A percentile compares a stretch with the other conserved stretches of the same genome.
These are phyloP conservation scores for Talaromyces amestolkiae DNA, from an alignment of 2,329 filamentous ascomycete species.

Conservation along the genomic window DNA sequence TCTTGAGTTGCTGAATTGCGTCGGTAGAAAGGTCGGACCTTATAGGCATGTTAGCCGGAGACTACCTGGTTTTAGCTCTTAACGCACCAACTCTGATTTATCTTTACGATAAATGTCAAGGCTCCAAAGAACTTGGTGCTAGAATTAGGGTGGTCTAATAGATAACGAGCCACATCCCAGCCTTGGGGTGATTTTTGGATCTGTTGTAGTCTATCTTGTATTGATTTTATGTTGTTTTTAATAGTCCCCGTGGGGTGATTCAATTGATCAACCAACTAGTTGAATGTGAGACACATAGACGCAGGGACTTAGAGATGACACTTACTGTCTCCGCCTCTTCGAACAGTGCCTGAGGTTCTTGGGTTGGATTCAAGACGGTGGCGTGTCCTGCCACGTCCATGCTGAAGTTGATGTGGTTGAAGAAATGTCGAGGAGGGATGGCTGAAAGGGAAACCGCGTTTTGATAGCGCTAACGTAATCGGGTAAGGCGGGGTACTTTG, in stretches of 20 bases:
- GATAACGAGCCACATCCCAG: constrained; percentile 78
- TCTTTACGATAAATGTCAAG: constrained; percentile 87
- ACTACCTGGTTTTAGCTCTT: no score
- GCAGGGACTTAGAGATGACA: not conserved
- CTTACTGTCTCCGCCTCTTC: constrained; percentile 31
- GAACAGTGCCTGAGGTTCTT: constrained; percentile 29
- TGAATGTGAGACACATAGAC: constrained; percentile 10
- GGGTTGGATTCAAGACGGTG: constrained; percentile 25
- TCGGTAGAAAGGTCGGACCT: constrained; percentile 39
- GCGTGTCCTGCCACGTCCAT: constrained; percentile 30
- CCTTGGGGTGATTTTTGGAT: constrained; percentile 77
- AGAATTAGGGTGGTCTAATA: constrained; percentile 67
- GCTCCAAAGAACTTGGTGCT: constrained; percentile 90
- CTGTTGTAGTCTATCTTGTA: constrained; percentile 72
- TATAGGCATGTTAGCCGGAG: constrained; percentile 20
- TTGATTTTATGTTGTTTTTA: constrained; percentile 46
- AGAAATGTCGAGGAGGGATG: not conserved
- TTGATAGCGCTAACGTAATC: constrained; percentile 22
- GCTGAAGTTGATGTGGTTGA: constrained; percentile 6
- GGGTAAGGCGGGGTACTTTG: constrained; percentile 15
- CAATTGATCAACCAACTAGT: constrained; percentile 41
- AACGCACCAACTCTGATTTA: constrained; percentile 79
- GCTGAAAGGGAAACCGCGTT: constrained; percentile 6
- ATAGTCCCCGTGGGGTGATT: constrained; percentile 46
- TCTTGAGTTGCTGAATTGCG: constrained; percentile 36